Conservation (phyloP, 2,329 filamentous ascomycete genomes). For the Trichoderma endophyticum region DNA sequence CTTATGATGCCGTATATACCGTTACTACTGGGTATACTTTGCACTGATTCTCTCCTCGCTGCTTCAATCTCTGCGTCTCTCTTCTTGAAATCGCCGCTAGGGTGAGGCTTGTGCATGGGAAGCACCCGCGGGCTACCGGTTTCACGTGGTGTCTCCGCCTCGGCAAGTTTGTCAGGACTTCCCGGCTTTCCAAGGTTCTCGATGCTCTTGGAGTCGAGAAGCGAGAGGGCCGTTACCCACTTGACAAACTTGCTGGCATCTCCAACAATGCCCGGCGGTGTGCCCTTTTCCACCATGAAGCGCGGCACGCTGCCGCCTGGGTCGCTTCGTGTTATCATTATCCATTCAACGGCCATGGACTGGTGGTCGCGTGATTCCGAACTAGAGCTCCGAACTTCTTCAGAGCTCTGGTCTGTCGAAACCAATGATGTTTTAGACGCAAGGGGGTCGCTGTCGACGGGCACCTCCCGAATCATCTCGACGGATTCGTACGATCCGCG, state of each 20-base stretch:
- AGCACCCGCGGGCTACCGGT: constrained; percentile 3
- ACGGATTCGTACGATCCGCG: constrained; percentile 87
- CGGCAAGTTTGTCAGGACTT: neutral
- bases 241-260: constrained; percentile 80
- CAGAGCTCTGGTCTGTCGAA: constrained; percentile 30
- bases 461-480: constrained; percentile 84
- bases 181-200: neutral
- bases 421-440: constrained; percentile 33
- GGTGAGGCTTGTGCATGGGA: constrained; percentile 23
- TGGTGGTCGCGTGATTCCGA: constrained; percentile 27
- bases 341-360: constrained; percentile 69
- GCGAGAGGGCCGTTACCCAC: constrained; percentile 56
- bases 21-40: constrained; percentile 37
- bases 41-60: constrained; percentile 29
- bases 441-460: constrained; percentile 47
- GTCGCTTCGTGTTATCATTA: constrained; percentile 88
- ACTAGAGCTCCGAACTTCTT: constrained; percentile 28
- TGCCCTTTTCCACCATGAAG: constrained; percentile 88
- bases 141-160: neutral
- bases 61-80: constrained; percentile 31
- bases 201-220: constrained; percentile 32
- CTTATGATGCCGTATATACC: constrained; percentile 57
- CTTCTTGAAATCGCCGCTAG: constrained; percentile 23
- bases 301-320: constrained; percentile 84
- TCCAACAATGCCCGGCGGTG: constrained; percentile 72